These are phyloP conservation scores for Lipomyces sp. DNA, from an alignment of 805 yeast species.

Conservation along the genomic window DNA sequence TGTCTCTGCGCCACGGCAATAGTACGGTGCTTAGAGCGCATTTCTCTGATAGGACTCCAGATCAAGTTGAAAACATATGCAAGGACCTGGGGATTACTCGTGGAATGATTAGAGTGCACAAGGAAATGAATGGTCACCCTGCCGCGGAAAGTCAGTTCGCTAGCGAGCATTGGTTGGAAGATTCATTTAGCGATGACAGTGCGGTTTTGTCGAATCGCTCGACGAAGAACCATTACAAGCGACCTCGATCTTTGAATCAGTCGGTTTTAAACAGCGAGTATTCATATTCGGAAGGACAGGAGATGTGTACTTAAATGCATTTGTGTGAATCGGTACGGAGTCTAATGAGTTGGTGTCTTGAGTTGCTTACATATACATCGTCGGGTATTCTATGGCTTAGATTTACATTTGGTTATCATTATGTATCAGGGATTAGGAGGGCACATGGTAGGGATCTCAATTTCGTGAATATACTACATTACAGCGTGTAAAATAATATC, in stretches of 20 bases:
- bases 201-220: background rate
- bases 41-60: slow-evolving; percentile 72
- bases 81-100: slow-evolving; percentile 25
- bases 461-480: background rate
- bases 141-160: background rate
- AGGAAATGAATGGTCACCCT: background rate
- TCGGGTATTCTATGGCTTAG: background rate
- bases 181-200: background rate
- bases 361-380: background rate
- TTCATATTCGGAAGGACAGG: background rate
- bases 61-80: slow-evolving; percentile 54
- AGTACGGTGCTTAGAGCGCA: slow-evolving; percentile 57
- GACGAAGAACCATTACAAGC: background rate
- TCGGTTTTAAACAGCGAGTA: background rate
- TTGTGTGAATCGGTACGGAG: background rate
- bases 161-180: background rate
- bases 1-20: slow-evolving; percentile 51
- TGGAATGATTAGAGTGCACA: slow-evolving; percentile 19
- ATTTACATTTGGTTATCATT: background rate
- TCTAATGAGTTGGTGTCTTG: background rate
- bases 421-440: background rate
- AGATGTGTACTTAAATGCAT: background rate
- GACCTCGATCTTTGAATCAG: background rate
- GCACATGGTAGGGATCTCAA: background rate
- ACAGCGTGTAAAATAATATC: background rate